Evolutionary conservation across 257 asterid species (phyloP).

Genomic region (Rubia yunnanensis): DNA sequence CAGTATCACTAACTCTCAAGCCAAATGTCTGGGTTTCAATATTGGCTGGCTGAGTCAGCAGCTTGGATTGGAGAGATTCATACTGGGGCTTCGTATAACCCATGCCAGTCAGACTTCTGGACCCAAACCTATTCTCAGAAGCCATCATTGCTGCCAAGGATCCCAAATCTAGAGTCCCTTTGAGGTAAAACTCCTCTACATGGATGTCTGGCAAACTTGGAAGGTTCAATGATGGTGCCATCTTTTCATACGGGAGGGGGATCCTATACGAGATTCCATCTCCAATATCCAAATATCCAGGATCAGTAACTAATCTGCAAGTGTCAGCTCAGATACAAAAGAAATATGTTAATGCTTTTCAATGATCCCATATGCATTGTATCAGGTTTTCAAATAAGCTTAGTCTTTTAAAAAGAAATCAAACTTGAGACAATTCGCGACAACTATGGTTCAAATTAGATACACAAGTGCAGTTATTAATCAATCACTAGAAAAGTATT

Average conservation of each 20-base stretch:
- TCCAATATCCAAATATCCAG: conserved; percentile 84
- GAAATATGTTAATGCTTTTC: not conserved
- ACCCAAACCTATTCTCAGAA: conserved; percentile 53
- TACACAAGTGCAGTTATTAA: not conserved
- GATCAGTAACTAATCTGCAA: conserved; percentile 74
- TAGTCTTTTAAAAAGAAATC: not conserved
- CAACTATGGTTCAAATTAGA: not conserved
- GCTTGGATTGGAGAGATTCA: conserved; percentile 83
- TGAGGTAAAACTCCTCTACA: conserved; percentile 85
- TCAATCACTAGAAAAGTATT: not conserved
- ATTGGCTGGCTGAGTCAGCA: conserved; percentile 48
- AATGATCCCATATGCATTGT: not conserved
- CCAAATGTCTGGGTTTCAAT: conserved; percentile 49
- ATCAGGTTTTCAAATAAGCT: not conserved
- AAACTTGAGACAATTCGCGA: not conserved
- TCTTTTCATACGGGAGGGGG: conserved; percentile 82
- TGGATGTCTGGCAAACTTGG: conserved; percentile 71
- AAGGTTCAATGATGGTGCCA: conserved; percentile 57
- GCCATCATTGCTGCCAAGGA: conserved; percentile 94
- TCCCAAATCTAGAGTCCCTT: conserved; percentile 97
- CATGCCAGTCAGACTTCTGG: conserved; percentile 55
- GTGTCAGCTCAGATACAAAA: not conserved
- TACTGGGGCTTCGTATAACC: conserved; percentile 63
- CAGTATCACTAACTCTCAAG: conserved; percentile 68
- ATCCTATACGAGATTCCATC: conserved; percentile 85